These are phyloP conservation scores for Scheffersomyces titani DNA, from an alignment of 1,139 yeast genomes.

Conservation along the genomic window DNA sequence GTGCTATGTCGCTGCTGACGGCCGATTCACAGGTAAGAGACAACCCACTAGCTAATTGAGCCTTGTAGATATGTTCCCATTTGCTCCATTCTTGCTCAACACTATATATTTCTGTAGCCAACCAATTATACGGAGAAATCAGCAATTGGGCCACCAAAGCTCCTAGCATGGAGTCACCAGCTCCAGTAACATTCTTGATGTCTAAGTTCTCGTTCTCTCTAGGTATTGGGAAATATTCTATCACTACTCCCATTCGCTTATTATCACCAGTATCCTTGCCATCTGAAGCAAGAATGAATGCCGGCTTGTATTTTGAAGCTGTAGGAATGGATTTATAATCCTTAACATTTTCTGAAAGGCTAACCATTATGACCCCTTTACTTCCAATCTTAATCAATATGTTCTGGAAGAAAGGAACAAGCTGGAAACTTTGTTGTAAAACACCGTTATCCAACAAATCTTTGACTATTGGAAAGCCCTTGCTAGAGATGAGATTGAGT, in stretches of 20 bases:
- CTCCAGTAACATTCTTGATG: conserved; percentile 64
- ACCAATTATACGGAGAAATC: conserved; percentile 20
- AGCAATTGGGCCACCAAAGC: conserved; percentile 33
- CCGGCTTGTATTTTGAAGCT: conserved; percentile 32
- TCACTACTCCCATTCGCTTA: conserved; percentile 47
- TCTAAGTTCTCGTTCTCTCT: conserved; percentile 26
- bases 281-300: conserved; percentile 15
- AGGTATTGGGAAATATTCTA: conserved; percentile 66
- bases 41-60: conserved; percentile 58
- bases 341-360: conserved; percentile 26
- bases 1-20: conserved; percentile 14
- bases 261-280: conserved; percentile 13
- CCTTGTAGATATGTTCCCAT: conserved; percentile 40
- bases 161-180: conserved; percentile 74
- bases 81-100: conserved; percentile 34
- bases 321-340: conserved; percentile 40
- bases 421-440: conserved; percentile 67
- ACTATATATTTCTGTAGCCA: conserved; percentile 19
- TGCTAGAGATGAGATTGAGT: conserved; percentile 29
- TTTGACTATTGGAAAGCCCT: conserved; percentile 17
- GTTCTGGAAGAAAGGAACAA: conserved; percentile 73
- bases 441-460: conserved; percentile 48
- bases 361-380: conserved; percentile 58
- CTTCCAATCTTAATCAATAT: conserved; percentile 68
- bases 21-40: conserved; percentile 37